Base-by-base conservation (phyloP, 192 early-diverging fungal genomes). In the Thamnidium elegans region DNA sequence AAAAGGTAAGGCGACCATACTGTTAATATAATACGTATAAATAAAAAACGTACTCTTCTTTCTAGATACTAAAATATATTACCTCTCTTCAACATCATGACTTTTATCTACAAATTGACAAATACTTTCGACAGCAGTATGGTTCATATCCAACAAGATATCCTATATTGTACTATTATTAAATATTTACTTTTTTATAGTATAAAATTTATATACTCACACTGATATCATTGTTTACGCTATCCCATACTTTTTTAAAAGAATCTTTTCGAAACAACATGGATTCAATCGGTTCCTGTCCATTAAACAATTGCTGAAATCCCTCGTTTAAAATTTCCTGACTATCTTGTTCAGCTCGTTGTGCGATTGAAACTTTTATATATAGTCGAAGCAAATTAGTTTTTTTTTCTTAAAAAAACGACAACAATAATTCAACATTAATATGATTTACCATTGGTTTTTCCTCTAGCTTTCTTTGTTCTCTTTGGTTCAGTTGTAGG, bases 31-130 rank as follows among this genome's bases (percentile, higher is more conserved):
- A 5, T 62, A 32, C 11, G 17, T 13, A 17, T 3, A 30, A 14
- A 11, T 44, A 26, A 32, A 6, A 50, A 11, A 13, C 4, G 50
- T 1, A 39, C 1, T 39, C 36, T 39, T 39, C 36, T 19, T 14
- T 11, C 13, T 30, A 2, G 14, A 0, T 43, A 62, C 36, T 31
- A 39, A 54, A 51, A 67, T 42, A 54, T 51, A 39, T 58, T 56
- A 39, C 47, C 50, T 15, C 15, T 62, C 23, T 77, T 75, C 50
- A 48, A 62, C 52, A 39, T 54, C 68, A 60, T 91, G 80, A 13
- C 87, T 79, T 7, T 58, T 63, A 8, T 78, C 66, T 7, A 90
- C 82, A 81, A 91, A 93, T 31, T 71, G 55, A 45, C 80, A 78
- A 20, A 91, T 82, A 15, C 83, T 75, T 1, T 73, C 63, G 7